These are phyloP conservation scores for Pinguiococcus pyrenoidosus DNA, from an alignment of 108 stramenopile genomes.

Conservation along the genomic window DNA sequence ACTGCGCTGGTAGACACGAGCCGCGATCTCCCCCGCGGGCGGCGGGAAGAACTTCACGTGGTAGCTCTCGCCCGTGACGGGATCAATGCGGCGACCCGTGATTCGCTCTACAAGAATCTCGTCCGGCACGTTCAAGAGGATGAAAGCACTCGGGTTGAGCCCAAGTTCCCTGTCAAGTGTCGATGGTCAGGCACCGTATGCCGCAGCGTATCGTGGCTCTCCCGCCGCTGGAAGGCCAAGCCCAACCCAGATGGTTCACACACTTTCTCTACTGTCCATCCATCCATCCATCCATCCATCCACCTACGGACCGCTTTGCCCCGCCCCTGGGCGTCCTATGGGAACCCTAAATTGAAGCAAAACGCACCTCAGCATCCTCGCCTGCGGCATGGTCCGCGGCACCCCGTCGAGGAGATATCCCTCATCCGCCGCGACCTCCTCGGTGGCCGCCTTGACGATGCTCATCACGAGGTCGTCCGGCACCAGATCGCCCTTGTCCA, in stretches of 20 bases:
- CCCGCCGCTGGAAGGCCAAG: too few species aligned
- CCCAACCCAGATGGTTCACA: too few species aligned
- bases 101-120: conserved; percentile 70
- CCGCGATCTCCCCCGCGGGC: conserved; percentile 42
- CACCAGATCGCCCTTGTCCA: conserved; percentile 80
- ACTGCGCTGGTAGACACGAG: conserved; percentile 39
- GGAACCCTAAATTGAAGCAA: too few species aligned
- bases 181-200: conserved; percentile 37
- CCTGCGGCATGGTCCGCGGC: conserved; percentile 75
- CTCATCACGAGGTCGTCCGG: conserved; percentile 72
- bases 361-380: too few species aligned
- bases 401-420: conserved; percentile 87
- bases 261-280: too few species aligned
- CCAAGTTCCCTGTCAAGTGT: too few species aligned
- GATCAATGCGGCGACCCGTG: conserved; percentile 72
- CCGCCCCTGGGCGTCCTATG: too few species aligned
- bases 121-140: conserved; percentile 74
- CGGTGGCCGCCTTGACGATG: conserved; percentile 50
- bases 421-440: conserved; percentile 57
- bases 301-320: too few species aligned
- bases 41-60: conserved; percentile 74
- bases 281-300: too few species aligned
- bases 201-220: neutral
- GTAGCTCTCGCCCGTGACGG: conserved; percentile 76
- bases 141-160: conserved; percentile 57